phyloP scores from a whole-genome alignment of 495 filamentous ascomycete species.

The Hypoxylon fuscum region DNA sequence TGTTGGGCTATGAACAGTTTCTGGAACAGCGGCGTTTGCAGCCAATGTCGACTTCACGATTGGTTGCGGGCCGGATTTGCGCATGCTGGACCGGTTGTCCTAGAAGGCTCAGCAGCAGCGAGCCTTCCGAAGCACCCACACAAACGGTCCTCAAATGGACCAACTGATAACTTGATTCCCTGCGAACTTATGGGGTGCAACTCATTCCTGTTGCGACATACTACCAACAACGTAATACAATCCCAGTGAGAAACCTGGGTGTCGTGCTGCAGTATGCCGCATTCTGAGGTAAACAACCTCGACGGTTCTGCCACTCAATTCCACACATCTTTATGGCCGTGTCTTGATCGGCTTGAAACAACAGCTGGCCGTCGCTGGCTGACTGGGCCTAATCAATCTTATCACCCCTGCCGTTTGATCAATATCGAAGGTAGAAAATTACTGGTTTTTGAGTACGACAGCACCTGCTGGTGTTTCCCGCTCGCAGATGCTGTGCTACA shows the following conservation, averaged over 20 bases:
- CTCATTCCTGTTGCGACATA: background rate
- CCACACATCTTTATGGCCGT: background rate
- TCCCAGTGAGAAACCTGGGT: background rate
- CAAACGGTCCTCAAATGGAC: background rate
- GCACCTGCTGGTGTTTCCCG: conserved; percentile 2
- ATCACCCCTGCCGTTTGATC: conserved; percentile 17
- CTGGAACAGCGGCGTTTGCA: conserved; percentile 7
- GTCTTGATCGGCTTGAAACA: background rate
- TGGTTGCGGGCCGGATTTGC: conserved; percentile 12
- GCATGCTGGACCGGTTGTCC: conserved; percentile 1
- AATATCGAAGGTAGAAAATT: conserved; percentile 1
- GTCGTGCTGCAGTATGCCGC: background rate
- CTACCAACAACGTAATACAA: background rate
- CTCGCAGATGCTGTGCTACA: conserved; percentile 2
- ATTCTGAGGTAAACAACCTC: background rate
- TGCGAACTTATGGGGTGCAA: background rate
- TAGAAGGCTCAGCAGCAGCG: conserved; percentile 21
- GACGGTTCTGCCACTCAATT: background rate
- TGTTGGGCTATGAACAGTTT: background rate
- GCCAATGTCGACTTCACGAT: background rate
- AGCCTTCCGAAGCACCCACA: background rate
- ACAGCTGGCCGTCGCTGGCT: background rate
- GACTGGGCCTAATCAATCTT: background rate
- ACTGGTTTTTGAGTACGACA: background rate
- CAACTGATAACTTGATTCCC: background rate